phyloP scores from a whole-genome alignment of 192 early-diverging fungal genomes.

The Thoreauomyces humboldtii region DNA sequence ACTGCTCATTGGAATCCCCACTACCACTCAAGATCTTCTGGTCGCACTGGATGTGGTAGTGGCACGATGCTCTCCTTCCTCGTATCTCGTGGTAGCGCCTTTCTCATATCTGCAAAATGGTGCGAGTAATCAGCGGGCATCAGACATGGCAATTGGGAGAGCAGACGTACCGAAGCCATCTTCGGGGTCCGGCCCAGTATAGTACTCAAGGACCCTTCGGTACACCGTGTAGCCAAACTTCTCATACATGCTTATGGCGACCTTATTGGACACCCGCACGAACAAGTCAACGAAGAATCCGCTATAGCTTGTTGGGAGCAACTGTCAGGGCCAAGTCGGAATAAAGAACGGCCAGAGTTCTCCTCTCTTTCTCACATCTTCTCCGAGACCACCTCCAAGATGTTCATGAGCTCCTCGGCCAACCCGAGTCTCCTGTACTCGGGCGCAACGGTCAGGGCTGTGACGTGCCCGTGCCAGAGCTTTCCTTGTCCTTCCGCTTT shows the following conservation, averaged over 20 bases:
- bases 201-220: conserved; percentile 85
- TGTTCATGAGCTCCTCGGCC: conserved; percentile 82
- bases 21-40: conserved; percentile 60
- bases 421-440: conserved; percentile 91
- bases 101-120: conserved; percentile 80
- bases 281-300: conserved; percentile 96
- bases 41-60: conserved; percentile 46
- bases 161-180: conserved; percentile 75
- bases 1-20: too few species aligned
- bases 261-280: conserved; percentile 86
- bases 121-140: neutral
- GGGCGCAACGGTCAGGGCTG: conserved; percentile 93
- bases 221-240: conserved; percentile 90
- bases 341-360: neutral
- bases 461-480: conserved; percentile 98
- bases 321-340: too few species aligned
- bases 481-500: conserved; percentile 88
- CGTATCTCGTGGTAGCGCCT: conserved; percentile 83
- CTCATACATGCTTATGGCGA: conserved; percentile 92
- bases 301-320: conserved; percentile 55
- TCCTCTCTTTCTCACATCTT: conserved; percentile 52
- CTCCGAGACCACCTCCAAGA: conserved; percentile 88
- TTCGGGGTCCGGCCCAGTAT: conserved; percentile 68
- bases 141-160: neutral
- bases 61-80: conserved; percentile 61